Base-by-base conservation (phyloP, 2,329 filamentous ascomycete species). In the Alternaria atra region DNA sequence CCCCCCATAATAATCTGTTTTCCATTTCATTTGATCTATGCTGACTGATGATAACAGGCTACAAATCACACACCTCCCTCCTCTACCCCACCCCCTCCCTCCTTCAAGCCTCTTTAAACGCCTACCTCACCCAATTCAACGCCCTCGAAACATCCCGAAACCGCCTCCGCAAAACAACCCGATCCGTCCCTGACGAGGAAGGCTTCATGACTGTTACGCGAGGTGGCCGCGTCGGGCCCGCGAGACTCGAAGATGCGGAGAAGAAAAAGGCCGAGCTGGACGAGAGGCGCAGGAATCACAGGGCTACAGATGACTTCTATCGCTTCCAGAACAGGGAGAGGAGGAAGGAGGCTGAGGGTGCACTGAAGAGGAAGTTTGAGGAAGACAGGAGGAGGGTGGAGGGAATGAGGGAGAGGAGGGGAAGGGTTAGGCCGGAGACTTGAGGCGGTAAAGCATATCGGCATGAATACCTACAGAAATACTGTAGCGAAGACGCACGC, bases 121-220 rank as follows among this genome's bases (percentile, higher is more conserved):
- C 89, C 35, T 98, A 93, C 83, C 97, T 98, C 85, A 86, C 87
- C 23, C 84, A 89, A n/a, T 98, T 93, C 81, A 77, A 80, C 27
- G 78, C 91, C 84, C 81, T 86, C 74, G 81, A 92, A 84, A 81
- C 91, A 86, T 84, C 88, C 78, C 80, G 90, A 84, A 79, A 89
- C 83, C 69, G 85, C 73, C 66, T 89, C 82, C 80, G 85, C 83
- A 74, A 90, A 81, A 75, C 86, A 56, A 82, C 90, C 63, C 88
- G 92, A 62, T 90, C 91, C 68, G 89, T 93, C 72, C 93, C 94
- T 0, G 95, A 99, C 77, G 94, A 93, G 73, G 95, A 99, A 78
- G 95, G 95, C 2, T 99, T 99, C 77, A 86, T 98, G 50, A 98
- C 94, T 4, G 95, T 99, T 25, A 91, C 90, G 1, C 86, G 91